Percentiles rank a stretch among this genome's conserved stretches.
These are phyloP conservation scores for Thelonectria discophora DNA, from an alignment of 2,329 filamentous ascomycete species.

Conservation along the genomic window DNA sequence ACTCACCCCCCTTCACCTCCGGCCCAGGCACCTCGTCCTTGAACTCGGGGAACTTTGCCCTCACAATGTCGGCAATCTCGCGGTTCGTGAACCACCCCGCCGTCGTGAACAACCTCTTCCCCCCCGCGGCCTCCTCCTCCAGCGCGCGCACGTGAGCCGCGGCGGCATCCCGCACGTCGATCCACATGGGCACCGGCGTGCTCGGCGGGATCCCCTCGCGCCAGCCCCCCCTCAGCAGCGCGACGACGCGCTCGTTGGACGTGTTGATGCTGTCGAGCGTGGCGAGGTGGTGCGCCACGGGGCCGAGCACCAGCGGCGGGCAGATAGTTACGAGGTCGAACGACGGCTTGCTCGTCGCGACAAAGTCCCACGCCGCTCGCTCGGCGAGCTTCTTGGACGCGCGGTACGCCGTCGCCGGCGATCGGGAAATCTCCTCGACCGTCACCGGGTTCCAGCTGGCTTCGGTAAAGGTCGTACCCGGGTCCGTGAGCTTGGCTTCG, in stretches of 20 bases:
- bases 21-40: constrained; percentile 56
- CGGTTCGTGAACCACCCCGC: constrained; percentile 58
- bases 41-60: constrained; percentile 60
- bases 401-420: constrained; percentile 58
- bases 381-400: constrained; percentile 65
- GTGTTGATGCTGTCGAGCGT: constrained; percentile 61
- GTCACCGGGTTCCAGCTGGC: constrained; percentile 64
- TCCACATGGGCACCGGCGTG: constrained; percentile 56
- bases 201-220: constrained; percentile 53
- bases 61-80: constrained; percentile 54
- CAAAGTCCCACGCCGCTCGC: constrained; percentile 63
- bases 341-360: constrained; percentile 51
- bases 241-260: constrained; percentile 61
- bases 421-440: constrained; percentile 53
- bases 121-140: constrained; percentile 57
- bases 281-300: constrained; percentile 58
- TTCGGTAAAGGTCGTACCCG: constrained; percentile 55
- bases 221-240: constrained; percentile 60
- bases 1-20: constrained; percentile 55
- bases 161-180: constrained; percentile 67
- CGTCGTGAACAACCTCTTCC: constrained; percentile 61
- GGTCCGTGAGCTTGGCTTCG: constrained; percentile 49
- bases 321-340: constrained; percentile 64
- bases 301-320: constrained; percentile 65
- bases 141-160: constrained; percentile 62